These are phyloP conservation scores for Casuarina equisetifolia DNA, from an alignment of 306 rosid genomes.

Conservation along the genomic window DNA sequence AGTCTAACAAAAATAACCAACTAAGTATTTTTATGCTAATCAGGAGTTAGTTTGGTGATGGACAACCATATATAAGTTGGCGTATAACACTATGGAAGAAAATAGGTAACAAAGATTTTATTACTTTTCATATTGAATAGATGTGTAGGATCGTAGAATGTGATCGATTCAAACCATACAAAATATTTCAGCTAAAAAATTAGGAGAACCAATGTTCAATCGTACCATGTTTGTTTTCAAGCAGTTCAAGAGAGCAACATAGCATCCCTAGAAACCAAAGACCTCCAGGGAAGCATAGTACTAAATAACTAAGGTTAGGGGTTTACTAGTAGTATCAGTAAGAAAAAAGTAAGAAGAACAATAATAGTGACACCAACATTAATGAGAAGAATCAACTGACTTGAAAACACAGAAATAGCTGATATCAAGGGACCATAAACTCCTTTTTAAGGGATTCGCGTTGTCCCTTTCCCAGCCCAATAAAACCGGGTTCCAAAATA, in stretches of 20 bases:
- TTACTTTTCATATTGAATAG: background rate
- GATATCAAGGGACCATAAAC: constrained; percentile 2
- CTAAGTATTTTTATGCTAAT: background rate
- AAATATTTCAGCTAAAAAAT: background rate
- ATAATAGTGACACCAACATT: background rate
- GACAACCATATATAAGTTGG: too few relatives aligned
- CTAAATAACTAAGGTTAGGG: too few relatives aligned
- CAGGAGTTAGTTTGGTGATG: background rate
- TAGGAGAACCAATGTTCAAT: background rate
- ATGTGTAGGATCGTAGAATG: background rate
- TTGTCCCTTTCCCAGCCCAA: constrained; percentile 8
- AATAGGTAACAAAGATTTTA: background rate
- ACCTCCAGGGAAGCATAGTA: too few relatives aligned
- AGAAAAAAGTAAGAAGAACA: background rate
- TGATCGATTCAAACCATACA: background rate
- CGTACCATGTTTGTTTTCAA: too few relatives aligned
- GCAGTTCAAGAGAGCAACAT: too few relatives aligned
- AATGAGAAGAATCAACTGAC: background rate
- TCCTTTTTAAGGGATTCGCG: background rate
- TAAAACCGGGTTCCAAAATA: background rate
- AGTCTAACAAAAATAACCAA: background rate
- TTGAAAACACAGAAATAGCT: background rate
- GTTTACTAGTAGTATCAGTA: background rate
- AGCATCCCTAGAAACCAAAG: background rate
- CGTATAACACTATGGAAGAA: background rate